phyloP scores from a whole-genome alignment of 768 basidiomycete genomes.

The Nidularia sp. region DNA sequence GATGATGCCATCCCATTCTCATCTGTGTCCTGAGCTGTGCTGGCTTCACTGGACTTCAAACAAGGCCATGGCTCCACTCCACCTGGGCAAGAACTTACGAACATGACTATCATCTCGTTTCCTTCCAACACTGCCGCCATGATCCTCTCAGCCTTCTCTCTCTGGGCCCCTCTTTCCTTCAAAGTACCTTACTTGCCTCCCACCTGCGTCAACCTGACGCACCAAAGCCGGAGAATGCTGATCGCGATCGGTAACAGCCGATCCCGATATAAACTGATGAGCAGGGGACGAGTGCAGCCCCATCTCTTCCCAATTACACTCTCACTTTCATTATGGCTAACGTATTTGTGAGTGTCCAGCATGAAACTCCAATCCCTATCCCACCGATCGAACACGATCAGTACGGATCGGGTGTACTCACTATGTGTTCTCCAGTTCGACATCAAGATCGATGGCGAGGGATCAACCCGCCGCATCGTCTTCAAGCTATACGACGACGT shows the following conservation, averaged over 20 bases:
- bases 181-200: no score
- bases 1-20: no score
- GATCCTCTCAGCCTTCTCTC: no score
- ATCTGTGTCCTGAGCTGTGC: no score
- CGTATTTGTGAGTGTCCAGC: slow-evolving; percentile 30
- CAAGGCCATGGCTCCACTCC: no score
- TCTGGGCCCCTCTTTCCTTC: no score
- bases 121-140: no score
- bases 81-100: no score
- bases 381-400: no score
- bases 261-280: background rate
- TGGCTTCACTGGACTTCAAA: no score
- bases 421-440: slow-evolving; percentile 44
- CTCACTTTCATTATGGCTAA: slow-evolving; percentile 22
- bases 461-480: slow-evolving; percentile 45
- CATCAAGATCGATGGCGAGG: slow-evolving; percentile 34
- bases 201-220: background rate
- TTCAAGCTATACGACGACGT: slow-evolving; percentile 79
- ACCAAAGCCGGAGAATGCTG: background rate
- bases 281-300: background rate
- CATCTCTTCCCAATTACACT: background rate
- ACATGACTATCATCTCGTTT: no score
- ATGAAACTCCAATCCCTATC: no score
- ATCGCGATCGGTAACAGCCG: background rate
- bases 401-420: background rate